A percentile compares a stretch with the other conserved stretches of the same genome.
Evolutionary conservation across 148 eudicot genomes (phyloP).

Genomic region (Rheum nobile): DNA sequence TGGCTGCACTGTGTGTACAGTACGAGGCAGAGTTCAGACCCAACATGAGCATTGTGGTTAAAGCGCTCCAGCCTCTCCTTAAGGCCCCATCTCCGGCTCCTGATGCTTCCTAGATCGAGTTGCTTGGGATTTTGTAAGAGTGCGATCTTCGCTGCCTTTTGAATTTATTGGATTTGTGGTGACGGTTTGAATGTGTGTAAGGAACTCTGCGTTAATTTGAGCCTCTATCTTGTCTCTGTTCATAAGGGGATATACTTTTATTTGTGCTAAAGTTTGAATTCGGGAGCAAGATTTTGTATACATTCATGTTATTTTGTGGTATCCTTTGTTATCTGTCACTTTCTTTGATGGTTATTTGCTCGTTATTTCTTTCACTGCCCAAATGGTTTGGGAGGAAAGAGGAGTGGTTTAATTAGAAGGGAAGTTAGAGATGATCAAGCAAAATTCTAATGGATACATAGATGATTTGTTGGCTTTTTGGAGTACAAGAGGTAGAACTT

Average conservation of each 20-base stretch:
- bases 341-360: neutral
- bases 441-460: too few relatives aligned
- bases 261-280: neutral
- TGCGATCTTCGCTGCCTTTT: neutral
- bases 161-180: neutral
- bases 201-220: neutral
- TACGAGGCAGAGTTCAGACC: slow-evolving; percentile 75
- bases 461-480: too few relatives aligned
- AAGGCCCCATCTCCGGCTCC: slow-evolving; percentile 35
- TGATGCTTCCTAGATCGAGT: slow-evolving; percentile 8
- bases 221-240: neutral
- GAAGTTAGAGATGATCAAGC: too few relatives aligned
- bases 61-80: slow-evolving; percentile 60
- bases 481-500: too few relatives aligned
- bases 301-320: neutral
- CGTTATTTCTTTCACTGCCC: too few relatives aligned
- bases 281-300: neutral
- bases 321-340: neutral
- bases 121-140: neutral
- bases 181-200: slow-evolving; percentile 6
- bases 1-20: slow-evolving; percentile 70
- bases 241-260: neutral
- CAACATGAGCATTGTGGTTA: slow-evolving; percentile 71
- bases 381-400: too few relatives aligned
- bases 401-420: too few relatives aligned